phyloP scores from a whole-genome alignment of 1,284 basidiomycete species.

The Ceratobasidium sp. region DNA sequence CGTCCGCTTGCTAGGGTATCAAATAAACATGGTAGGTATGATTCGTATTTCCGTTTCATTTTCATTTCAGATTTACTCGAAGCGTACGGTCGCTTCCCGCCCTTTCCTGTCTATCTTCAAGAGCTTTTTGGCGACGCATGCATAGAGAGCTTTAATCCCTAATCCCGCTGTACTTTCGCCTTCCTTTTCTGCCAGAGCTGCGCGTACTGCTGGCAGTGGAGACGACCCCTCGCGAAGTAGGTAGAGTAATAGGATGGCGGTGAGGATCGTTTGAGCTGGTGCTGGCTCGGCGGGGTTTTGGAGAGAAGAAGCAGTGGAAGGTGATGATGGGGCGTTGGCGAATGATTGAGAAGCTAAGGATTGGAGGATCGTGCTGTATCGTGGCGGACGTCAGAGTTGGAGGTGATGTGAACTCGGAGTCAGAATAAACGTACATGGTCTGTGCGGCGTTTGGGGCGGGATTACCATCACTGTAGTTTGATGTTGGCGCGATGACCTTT shows the following conservation, averaged over 20 bases:
- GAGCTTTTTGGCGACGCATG: slow-evolving; percentile 48
- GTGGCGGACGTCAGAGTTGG: neutral
- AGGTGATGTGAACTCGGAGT: neutral
- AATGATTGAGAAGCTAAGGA: slow-evolving; percentile 37
- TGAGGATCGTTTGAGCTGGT: slow-evolving; percentile 33
- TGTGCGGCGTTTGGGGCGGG: slow-evolving; percentile 33
- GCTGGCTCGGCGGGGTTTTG: slow-evolving; percentile 23
- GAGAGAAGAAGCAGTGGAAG: slow-evolving; percentile 13
- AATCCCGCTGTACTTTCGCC: slow-evolving; percentile 39
- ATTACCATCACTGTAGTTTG: slow-evolving; percentile 31
- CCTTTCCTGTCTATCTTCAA: slow-evolving; percentile 47
- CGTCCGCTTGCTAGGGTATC: slow-evolving; percentile 20
- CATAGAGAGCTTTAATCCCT: slow-evolving; percentile 45
- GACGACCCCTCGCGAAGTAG: slow-evolving; percentile 42
- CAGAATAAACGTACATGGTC: slow-evolving; percentile 40
- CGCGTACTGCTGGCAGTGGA: slow-evolving; percentile 38
- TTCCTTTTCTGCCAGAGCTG: slow-evolving; percentile 36
- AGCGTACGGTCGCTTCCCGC: slow-evolving; percentile 44
- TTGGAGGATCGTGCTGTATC: slow-evolving; percentile 45
- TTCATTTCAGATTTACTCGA: slow-evolving; percentile 32
- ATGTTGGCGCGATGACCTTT: slow-evolving; percentile 43
- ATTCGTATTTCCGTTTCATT: neutral
- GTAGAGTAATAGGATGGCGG: slow-evolving; percentile 40
- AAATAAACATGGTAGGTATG: slow-evolving; percentile 16
- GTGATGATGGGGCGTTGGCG: slow-evolving; percentile 34